Evolutionary conservation across 2,329 filamentous ascomycete species (phyloP).

Genomic region (Leptographium procerum): DNA sequence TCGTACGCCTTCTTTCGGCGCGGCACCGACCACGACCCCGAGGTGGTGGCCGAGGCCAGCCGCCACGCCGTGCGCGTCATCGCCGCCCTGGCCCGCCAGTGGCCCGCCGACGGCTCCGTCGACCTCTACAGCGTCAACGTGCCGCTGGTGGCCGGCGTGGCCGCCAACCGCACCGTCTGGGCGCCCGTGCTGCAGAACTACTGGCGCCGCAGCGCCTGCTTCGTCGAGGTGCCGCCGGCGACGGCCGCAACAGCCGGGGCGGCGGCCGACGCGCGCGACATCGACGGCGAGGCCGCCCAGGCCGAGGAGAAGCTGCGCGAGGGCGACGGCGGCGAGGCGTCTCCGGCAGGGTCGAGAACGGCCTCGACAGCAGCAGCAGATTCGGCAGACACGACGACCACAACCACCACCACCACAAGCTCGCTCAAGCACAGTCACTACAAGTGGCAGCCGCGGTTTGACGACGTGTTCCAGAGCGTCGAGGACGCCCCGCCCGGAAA

Average conservation of each 20-base stretch:
- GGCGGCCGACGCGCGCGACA: background rate
- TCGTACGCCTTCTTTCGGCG: slow-evolving; percentile 72
- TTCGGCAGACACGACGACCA: slow-evolving; percentile 10
- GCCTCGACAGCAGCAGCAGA: no score
- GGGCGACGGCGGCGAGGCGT: slow-evolving; percentile 38
- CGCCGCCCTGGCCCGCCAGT: slow-evolving; percentile 66
- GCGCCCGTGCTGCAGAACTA: slow-evolving; percentile 83
- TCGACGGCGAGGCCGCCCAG: slow-evolving; percentile 39
- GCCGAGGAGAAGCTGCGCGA: slow-evolving; percentile 63
- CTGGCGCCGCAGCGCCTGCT: slow-evolving; percentile 78
- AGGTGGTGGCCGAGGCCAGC: slow-evolving; percentile 67
- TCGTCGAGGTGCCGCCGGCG: slow-evolving; percentile 51
- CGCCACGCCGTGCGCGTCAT: slow-evolving; percentile 65
- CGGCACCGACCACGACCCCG: slow-evolving; percentile 68
- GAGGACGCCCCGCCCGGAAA: slow-evolving; percentile 67
- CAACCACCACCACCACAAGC: background rate
- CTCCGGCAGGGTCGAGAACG: slow-evolving; percentile 10
- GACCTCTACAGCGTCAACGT: slow-evolving; percentile 92
- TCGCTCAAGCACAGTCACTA: slow-evolving; percentile 63
- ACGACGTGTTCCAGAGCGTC: slow-evolving; percentile 81
- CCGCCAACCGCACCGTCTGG: slow-evolving; percentile 62
- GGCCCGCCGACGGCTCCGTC: slow-evolving; percentile 52
- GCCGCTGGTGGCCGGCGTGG: slow-evolving; percentile 68
- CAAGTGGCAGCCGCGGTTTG: slow-evolving; percentile 84
- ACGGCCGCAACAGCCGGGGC: background rate